phyloP scores from a whole-genome alignment of 23 red algal genomes.

The Agarophyton chilense region DNA sequence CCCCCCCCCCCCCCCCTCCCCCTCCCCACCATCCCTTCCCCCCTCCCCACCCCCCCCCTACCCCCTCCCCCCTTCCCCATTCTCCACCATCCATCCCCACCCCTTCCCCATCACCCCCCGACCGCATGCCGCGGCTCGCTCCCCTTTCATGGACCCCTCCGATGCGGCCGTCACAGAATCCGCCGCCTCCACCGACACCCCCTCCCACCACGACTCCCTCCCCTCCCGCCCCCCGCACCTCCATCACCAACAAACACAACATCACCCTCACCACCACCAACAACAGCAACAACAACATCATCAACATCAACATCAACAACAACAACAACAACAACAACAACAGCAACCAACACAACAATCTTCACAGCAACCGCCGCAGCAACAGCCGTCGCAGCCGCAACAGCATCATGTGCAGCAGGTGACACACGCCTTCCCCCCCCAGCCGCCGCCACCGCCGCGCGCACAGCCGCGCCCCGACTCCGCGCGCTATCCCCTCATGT shows the following conservation, averaged over 20 bases:
- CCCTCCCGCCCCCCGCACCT: background rate
- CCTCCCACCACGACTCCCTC: background rate
- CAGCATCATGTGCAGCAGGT: too few species aligned
- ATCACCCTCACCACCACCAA: background rate
- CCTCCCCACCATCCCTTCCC: background rate
- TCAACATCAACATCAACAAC: too few species aligned
- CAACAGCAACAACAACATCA: too few species aligned
- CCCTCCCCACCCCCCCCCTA: background rate
- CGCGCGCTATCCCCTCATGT: background rate
- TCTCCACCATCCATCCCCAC: background rate
- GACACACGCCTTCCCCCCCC: background rate
- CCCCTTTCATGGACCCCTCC: conserved; percentile 25
- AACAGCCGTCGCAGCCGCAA: too few species aligned
- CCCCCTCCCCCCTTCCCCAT: background rate
- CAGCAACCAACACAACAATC: too few species aligned
- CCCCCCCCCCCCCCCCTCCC: conserved; percentile 23
- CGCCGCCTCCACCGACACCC: conserved; percentile 30
- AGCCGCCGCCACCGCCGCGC: background rate
- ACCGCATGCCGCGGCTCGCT: background rate
- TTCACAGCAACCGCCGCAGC: too few species aligned
- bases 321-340: too few species aligned
- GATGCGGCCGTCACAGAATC: conserved; percentile 26
- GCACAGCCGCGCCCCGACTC: background rate
- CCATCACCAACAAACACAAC: background rate
- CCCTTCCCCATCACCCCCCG: background rate